phyloP scores from a whole-genome alignment of 345 rosid species.

The Viola odorata region DNA sequence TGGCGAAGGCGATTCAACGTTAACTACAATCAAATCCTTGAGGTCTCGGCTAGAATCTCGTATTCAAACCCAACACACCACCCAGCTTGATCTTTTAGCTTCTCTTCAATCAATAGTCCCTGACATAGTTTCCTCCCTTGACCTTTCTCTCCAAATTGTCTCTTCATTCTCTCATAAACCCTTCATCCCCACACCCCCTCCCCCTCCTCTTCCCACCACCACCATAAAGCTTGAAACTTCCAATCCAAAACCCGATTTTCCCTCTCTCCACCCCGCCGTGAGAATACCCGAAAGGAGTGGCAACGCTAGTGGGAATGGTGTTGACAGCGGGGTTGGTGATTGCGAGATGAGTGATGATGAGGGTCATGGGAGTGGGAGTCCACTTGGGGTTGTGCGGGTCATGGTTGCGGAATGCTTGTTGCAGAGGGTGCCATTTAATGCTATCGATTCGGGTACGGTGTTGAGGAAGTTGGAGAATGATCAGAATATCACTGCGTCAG shows the following conservation, averaged over 20 bases:
- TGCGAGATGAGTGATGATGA: neutral
- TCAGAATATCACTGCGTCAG: constrained; percentile 51
- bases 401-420: constrained; percentile 86
- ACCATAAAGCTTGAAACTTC: constrained; percentile 13
- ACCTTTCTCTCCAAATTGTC: constrained; percentile 63
- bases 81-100: constrained; percentile 63
- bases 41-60: constrained; percentile 67
- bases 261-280: neutral
- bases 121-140: constrained; percentile 61
- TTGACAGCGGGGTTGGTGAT: neutral
- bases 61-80: constrained; percentile 45
- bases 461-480: constrained; percentile 90
- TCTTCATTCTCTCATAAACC: constrained; percentile 68
- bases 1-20: constrained; percentile 3
- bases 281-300: neutral
- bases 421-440: constrained; percentile 67
- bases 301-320: neutral
- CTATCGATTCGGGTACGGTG: constrained; percentile 75
- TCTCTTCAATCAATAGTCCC: constrained; percentile 67
- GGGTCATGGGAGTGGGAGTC: constrained; percentile 45
- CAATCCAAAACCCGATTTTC: neutral
- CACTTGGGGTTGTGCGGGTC: constrained; percentile 63
- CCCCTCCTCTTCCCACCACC: constrained; percentile 24
- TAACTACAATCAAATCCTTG: constrained; percentile 46
- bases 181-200: constrained; percentile 59